Conservation (phyloP, 2,329 filamentous ascomycete species). For the Ophiostoma perfectum region DNA sequence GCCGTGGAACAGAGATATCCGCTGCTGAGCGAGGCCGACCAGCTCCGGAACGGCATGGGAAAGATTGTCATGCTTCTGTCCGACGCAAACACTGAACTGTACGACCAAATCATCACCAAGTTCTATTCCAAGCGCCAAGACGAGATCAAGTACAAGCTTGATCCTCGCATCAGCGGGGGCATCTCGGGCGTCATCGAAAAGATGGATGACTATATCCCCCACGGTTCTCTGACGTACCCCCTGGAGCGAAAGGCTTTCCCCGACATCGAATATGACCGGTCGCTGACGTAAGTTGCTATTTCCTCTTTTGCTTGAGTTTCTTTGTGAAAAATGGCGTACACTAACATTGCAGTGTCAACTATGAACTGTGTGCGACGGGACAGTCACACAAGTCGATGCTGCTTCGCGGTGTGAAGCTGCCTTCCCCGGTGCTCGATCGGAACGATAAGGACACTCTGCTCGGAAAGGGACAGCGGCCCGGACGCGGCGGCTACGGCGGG, state of each 20-base stretch:
- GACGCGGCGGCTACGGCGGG: conserved; percentile 53
- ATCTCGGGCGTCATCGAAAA: conserved; percentile 77
- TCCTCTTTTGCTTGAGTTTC: neutral
- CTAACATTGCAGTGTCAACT: conserved; percentile 62
- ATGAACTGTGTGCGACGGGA: conserved; percentile 68
- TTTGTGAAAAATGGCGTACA: neutral
- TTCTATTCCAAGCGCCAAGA: conserved; percentile 91
- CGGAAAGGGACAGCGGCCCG: conserved; percentile 57
- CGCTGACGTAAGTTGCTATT: conserved; percentile 58
- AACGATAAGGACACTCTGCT: conserved; percentile 70
- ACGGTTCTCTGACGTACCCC: conserved; percentile 73
- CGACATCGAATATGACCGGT: conserved; percentile 76
- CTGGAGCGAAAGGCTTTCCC: conserved; percentile 67
- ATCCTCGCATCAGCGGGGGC: conserved; percentile 69
- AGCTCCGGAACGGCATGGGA: conserved; percentile 70
- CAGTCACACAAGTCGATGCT: conserved; percentile 91
- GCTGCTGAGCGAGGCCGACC: conserved; percentile 69
- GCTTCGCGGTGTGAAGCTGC: conserved; percentile 72
- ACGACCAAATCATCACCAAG: conserved; percentile 73
- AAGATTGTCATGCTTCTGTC: conserved; percentile 79
- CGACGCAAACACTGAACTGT: conserved; percentile 70
- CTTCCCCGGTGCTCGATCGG: conserved; percentile 64
- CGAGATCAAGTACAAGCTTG: conserved; percentile 61
- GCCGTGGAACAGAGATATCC: conserved; percentile 83
- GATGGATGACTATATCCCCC: conserved; percentile 76